Evolutionary conservation across 2,329 filamentous ascomycete genomes (phyloP).

Genomic region (Ascochyta koolunga): DNA sequence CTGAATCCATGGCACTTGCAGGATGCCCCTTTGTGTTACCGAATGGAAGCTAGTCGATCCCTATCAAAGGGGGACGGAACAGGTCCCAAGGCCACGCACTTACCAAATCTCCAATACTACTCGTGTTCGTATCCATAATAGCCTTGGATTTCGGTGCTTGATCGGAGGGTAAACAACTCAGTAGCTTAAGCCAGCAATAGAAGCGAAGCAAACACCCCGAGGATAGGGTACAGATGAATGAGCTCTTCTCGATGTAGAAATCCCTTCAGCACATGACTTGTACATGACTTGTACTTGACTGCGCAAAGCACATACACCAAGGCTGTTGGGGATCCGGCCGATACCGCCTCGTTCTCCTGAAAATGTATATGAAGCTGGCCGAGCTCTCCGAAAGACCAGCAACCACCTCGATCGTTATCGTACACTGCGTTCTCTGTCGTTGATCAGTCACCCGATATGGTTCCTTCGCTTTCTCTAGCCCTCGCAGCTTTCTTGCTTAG

Average conservation of each 20-base stretch:
- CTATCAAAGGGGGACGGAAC: background rate
- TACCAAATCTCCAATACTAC: background rate
- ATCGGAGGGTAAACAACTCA: background rate
- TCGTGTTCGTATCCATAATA: conserved; percentile 5
- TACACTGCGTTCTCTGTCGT: background rate
- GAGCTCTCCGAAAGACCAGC: background rate
- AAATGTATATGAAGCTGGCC: background rate
- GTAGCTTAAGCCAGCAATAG: background rate
- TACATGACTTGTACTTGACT: background rate
- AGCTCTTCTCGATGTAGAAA: background rate
- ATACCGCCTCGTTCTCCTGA: background rate
- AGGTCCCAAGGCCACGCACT: background rate
- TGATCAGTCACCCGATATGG: background rate
- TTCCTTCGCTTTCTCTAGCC: background rate
- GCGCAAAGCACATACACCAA: background rate
- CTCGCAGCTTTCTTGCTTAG: conserved; percentile 4
- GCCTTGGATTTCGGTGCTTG: background rate
- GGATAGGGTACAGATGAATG: background rate
- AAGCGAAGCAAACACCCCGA: background rate
- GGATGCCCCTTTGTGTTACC: background rate
- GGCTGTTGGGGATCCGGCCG: background rate
- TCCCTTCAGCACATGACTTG: background rate
- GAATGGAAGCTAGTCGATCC: background rate
- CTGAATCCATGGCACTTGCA: background rate
- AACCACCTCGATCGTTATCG: background rate